Evolutionary conservation across 768 basidiomycete genomes (phyloP), one percentile per base, ranked within the genome.

Genomic region (Lentinus brumalis): DNA sequence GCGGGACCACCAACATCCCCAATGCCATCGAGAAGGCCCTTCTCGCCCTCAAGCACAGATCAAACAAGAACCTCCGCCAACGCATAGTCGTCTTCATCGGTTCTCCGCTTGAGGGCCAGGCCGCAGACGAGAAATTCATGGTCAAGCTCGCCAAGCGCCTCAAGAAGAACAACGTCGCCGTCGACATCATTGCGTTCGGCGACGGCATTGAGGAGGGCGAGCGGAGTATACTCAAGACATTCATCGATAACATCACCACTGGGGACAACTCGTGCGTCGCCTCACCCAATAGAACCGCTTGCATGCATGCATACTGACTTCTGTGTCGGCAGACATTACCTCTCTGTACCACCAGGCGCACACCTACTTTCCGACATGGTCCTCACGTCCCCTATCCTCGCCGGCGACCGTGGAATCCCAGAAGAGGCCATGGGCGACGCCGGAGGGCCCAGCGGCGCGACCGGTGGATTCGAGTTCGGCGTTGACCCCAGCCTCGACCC

Each of bases 151-250:
- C 96, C 10, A 97, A 96, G 81, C 97, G 94, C 75, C 81, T 99
- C 63, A 98, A 98, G 83, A 99, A 99, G 87, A 98, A 98, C 74
- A 99, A 98, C 68, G 94, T 99, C 45, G 92, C 96, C 1, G 83
- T 98, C 29, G 97, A 99, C 74, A 80, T 98, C 53, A 79, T 98
- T 31, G 84, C 84, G 5, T 98, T 94, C 74, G 96, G 96, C 1
- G 96, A 96, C 67, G 91, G 87, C 5, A 91, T 95, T 47, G 90
- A 89, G 70, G 85, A 86, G 52, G 87, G 84, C 60, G 86, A 86
- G 46, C 84, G 81, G 50, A 85, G 85, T 15, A 84, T 93, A 57
- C 79, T 99, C 61, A 83, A 80, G 68, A 81, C 87, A 4, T 93
- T 99, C 70, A 84, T 96, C 47, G 95, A 98, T 31, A 88, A 84